Evolutionary conservation across 371 early-diverging fungal genomes (phyloP).

Genomic region (Circinella minor): DNA sequence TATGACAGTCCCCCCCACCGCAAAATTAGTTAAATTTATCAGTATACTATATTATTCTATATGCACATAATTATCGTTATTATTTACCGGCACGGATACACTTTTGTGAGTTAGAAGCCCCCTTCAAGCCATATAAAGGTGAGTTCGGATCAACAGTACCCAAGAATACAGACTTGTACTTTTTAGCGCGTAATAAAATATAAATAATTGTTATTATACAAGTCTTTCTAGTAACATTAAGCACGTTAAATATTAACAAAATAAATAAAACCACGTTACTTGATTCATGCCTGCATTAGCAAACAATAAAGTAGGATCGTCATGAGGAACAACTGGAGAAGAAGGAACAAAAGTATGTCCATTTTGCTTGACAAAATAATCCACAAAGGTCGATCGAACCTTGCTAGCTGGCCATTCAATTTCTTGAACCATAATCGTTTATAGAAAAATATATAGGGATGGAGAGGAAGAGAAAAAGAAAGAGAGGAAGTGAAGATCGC

Average conservation of each 20-base stretch:
- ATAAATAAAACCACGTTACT: constrained; percentile 40
- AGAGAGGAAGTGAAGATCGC: not conserved
- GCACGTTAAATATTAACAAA: not conserved
- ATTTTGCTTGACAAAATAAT: constrained; percentile 82
- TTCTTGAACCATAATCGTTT: constrained; percentile 13
- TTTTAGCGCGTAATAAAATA: not conserved
- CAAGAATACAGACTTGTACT: constrained; percentile 99
- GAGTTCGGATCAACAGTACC: constrained; percentile 94
- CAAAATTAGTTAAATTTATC: too few relatives aligned
- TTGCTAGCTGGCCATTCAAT: constrained; percentile 77
- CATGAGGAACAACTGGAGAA: constrained; percentile 94
- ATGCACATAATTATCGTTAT: not conserved
- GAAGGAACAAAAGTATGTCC: constrained; percentile 89
- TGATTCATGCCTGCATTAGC: constrained; percentile 99
- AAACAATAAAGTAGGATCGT: constrained; percentile 98
- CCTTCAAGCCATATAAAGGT: constrained; percentile 86
- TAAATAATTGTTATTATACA: too few relatives aligned
- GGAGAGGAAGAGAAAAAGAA: not conserved
- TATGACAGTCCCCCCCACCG: constrained; percentile 23
- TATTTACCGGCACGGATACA: constrained; percentile 96
- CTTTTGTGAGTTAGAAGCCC: constrained; percentile 98
- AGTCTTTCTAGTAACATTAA: too few relatives aligned
- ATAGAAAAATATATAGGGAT: not conserved
- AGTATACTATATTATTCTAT: not conserved
- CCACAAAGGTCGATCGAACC: constrained; percentile 92